Percentiles rank a stretch among this genome's conserved stretches.
Evolutionary conservation across 2,329 filamentous ascomycete genomes (phyloP).

Genomic region (Daldinia sp.): DNA sequence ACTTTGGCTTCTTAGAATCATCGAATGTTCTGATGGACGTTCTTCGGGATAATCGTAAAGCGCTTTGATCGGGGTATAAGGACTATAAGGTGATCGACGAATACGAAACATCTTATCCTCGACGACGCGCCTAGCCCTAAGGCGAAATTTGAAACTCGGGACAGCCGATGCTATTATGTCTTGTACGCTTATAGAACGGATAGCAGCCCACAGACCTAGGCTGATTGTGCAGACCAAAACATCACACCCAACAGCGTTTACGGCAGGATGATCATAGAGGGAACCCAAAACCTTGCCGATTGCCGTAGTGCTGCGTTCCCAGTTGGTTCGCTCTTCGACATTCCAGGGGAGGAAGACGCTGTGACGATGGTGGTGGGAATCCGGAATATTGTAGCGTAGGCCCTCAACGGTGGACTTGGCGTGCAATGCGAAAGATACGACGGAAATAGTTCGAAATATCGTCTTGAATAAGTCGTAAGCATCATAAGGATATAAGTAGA

Average conservation of each 20-base stretch:
- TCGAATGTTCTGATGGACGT: conserved; percentile 34
- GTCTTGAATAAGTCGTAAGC: conserved; percentile 57
- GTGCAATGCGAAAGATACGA: conserved; percentile 60
- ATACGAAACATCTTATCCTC: conserved; percentile 19
- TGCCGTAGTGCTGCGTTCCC: conserved; percentile 61
- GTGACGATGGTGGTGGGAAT: conserved; percentile 62
- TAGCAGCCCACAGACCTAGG: conserved; percentile 69
- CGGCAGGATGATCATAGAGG: conserved; percentile 67
- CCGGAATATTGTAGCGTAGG: conserved; percentile 61
- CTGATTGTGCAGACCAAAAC: conserved; percentile 67
- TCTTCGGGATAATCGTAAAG: conserved; percentile 36
- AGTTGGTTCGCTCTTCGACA: conserved; percentile 57
- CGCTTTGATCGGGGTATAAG: conserved; percentile 30
- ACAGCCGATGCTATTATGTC: conserved; percentile 59
- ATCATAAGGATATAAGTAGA: conserved; percentile 56
- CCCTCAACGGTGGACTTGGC: conserved; percentile 58
- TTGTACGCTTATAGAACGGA: conserved; percentile 63
- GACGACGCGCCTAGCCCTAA: conserved; percentile 2
- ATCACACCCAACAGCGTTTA: conserved; percentile 69
- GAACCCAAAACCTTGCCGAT: conserved; percentile 62
- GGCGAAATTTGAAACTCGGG: conserved; percentile 48
- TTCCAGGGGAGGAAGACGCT: conserved; percentile 61
- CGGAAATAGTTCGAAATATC: conserved; percentile 62
- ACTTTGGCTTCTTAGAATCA: conserved; percentile 43
- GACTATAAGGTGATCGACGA: background rate